Evolutionary conservation across 2,329 filamentous ascomycete species (phyloP), one percentile per base, ranked within the genome.

Genomic region (Xylariaceae sp.): DNA sequence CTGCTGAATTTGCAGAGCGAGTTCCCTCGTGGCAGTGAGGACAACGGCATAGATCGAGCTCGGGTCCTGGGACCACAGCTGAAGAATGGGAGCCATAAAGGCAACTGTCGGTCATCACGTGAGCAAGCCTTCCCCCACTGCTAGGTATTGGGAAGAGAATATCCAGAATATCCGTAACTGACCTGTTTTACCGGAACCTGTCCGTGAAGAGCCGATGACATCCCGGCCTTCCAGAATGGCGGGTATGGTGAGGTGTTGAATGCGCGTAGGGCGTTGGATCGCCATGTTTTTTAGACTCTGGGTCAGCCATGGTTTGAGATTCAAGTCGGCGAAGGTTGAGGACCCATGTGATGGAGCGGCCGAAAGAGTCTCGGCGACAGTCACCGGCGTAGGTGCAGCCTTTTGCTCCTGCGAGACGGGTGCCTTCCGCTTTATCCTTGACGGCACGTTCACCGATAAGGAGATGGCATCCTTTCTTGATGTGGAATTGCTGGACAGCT

Each of bases 1-100:
- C 66, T 98, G 92, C 60, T 83, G 94, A 34, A 98, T 96, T 60
- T 98, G 92, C 15, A 97, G 75, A 3, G 92, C 92, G 42, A 98
- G 76, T 67, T 98, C 92, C 54, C 86, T 78, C 41, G 88, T 95
- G 14, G 88, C 89, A 7, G 92, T 98, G 55, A 98, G 67, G 11
- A 98, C 78, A 5, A 98, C 69, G 2, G 80, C 90, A 62, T 87
- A 98, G 53, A 97, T 90, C 30, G 88, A 92, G 43, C 83, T 83
- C 1, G 92, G 92, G 66, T 98, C 89, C 57, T 88, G 77, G 2
- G 90, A 81, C 88, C 89, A 97, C 62, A 83, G 84, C 60, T 97
- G 90, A 47, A 98, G 68, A 44, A 98, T 94, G 0, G 92, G 92
- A 8, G 89, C 88, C 1, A 90, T 86, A 63, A 98, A 98, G 1